Conservation (phyloP, 495 filamentous ascomycete genomes). For the Parathielavia hyrcaniae region DNA sequence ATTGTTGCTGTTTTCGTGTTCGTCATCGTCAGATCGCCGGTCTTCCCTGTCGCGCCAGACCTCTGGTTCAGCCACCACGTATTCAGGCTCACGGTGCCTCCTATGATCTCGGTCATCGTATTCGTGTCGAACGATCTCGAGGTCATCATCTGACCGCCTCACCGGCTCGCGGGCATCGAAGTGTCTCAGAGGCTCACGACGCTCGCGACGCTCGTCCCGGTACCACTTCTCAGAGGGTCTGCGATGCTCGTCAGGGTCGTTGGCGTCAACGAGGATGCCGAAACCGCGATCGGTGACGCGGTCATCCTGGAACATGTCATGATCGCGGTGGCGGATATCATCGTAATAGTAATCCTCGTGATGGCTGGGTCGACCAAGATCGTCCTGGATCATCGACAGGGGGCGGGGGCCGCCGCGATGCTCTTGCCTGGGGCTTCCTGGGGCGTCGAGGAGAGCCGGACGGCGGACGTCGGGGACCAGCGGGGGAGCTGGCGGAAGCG, state of each 20-base stretch:
- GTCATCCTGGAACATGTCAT: slow-evolving; percentile 35
- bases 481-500: slow-evolving; percentile 36
- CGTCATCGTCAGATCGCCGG: slow-evolving; percentile 23
- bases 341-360: slow-evolving; percentile 42
- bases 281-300: slow-evolving; percentile 39
- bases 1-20: slow-evolving; percentile 26
- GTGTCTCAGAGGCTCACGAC: slow-evolving; percentile 23
- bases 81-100: slow-evolving; percentile 21
- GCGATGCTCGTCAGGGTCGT: slow-evolving; percentile 28
- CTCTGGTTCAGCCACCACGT: slow-evolving; percentile 21
- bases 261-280: slow-evolving; percentile 39
- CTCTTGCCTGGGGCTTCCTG: slow-evolving; percentile 31
- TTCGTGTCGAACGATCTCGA: slow-evolving; percentile 23
- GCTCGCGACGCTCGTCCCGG: slow-evolving; percentile 37
- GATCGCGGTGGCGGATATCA: slow-evolving; percentile 30
- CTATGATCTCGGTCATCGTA: slow-evolving; percentile 24
- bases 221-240: slow-evolving; percentile 26
- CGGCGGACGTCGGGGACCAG: slow-evolving; percentile 35
- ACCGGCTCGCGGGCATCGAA: slow-evolving; percentile 30
- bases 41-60: slow-evolving; percentile 24
- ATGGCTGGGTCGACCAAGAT: slow-evolving; percentile 31
- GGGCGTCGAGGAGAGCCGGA: slow-evolving; percentile 24
- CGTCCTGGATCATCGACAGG: slow-evolving; percentile 45
- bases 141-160: slow-evolving; percentile 36
- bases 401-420: slow-evolving; percentile 37